phyloP scores from a whole-genome alignment of 2,329 filamentous ascomycete genomes.

The Penicillium sp. region DNA sequence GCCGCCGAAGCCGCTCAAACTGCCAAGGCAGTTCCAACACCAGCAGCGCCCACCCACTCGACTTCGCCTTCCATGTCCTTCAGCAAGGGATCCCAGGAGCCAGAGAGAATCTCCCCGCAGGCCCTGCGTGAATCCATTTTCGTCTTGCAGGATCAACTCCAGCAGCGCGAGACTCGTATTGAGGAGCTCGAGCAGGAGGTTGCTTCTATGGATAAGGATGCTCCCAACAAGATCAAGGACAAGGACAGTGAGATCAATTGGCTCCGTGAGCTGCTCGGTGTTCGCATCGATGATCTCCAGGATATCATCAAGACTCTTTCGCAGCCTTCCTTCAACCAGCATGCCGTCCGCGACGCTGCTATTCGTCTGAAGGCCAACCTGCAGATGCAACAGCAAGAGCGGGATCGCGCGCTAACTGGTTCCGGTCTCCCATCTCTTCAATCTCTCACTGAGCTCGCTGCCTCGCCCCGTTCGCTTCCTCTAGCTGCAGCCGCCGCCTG shows the following conservation, averaged over 20 bases:
- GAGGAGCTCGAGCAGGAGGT: slow-evolving; percentile 81
- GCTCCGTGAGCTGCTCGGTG: slow-evolving; percentile 90
- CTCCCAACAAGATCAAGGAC: slow-evolving; percentile 82
- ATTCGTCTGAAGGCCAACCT: slow-evolving; percentile 93
- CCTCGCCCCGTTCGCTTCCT: slow-evolving; percentile 77
- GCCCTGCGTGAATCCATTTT: slow-evolving; percentile 94
- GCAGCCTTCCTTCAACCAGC: slow-evolving; percentile 75
- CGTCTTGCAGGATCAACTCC: slow-evolving; percentile 94
- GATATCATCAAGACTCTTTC: slow-evolving; percentile 86
- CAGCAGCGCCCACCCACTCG: slow-evolving; percentile 49
- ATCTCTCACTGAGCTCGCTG: slow-evolving; percentile 75
- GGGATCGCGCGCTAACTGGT: slow-evolving; percentile 78
- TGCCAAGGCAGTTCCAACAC: slow-evolving; percentile 51
- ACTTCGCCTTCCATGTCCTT: slow-evolving; percentile 56
- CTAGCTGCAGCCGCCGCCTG: slow-evolving; percentile 95
- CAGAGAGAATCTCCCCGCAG: slow-evolving; percentile 91
- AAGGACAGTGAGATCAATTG: slow-evolving; percentile 93
- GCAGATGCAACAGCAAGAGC: slow-evolving; percentile 97
- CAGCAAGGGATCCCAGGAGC: slow-evolving; percentile 57
- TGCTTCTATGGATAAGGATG: slow-evolving; percentile 73
- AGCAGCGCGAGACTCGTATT: slow-evolving; percentile 88
- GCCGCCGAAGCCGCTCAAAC: slow-evolving; percentile 77
- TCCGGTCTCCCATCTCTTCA: slow-evolving; percentile 75
- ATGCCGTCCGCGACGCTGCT: slow-evolving; percentile 83
- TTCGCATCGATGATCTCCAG: slow-evolving; percentile 87